Base-by-base conservation (phyloP, 306 rosid species). In the Fragaria ananassa region DNA sequence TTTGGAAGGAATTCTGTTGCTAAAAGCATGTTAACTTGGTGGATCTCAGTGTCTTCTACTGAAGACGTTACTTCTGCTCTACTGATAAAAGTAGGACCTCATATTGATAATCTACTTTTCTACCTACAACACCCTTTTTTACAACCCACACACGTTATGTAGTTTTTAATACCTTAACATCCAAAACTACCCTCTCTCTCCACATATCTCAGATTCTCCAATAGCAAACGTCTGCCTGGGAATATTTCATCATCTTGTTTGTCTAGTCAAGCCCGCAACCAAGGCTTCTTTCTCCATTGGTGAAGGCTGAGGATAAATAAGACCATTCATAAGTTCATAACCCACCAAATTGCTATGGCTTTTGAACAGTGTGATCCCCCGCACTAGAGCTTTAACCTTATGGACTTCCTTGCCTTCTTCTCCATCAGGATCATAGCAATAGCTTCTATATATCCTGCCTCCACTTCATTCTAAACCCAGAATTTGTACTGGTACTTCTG, bases 281-380 rank as follows among this genome's bases (percentile, higher is more conserved):
- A 72, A 57, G 64, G 64, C 18, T 58, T 39, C 34, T 12, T 44
- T 17, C 77, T 61, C n/a, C 41, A 9, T 42, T 23, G 56, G 4
- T 61, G 65, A 56, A 27, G 56, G 68, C 27, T 42, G 68, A 39
- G 57, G 56, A 41, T 74, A 74, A 44, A 57, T 73, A 73, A 74
- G 25, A 41, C 41, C 66, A 18, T 4, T 29, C n/a, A 37, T 31
- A 31, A 31, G 35, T 27, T 29, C 14, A 12, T 29, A 29, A 61
- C 39, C 10, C 62, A 41, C 54, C 44, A 41, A 34, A 77, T 87
- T 86, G 81, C 86, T 41, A 66, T 82, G 60, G 77, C 86, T 31
- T 82, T 61, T 79, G 25, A 76, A 76, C 45, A 45, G 79, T 71
- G 31, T 80, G 47, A 72, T 78, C 47, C 81, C 73, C 37, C 83